Evolutionary conservation across 805 yeast genomes (phyloP), one percentile per base, ranked within the genome.

Genomic region (Metschnikowia sp.): DNA sequence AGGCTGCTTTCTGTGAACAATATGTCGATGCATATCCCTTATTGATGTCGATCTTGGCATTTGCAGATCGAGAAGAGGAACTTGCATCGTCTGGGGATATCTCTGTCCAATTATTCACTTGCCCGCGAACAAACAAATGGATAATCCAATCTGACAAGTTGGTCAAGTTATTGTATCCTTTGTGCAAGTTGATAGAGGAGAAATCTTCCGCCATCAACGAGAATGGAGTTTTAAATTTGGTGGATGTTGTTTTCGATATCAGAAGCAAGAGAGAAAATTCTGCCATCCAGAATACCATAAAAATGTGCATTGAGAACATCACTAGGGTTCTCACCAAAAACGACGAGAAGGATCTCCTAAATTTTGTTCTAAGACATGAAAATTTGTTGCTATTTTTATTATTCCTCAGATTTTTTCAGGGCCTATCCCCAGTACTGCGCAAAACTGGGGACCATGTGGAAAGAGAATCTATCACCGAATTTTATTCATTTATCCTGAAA

Each of bases 401-500:
- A 10, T 66, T 82, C n/a, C 67, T 82, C 28, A 72, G 76, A 44
- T 60, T 70, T 13, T 84, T 81, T 59, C 86, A 84, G 56, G 81
- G 83, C 22, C 76, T 77, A 35, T 79, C 79, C 72, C 70, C 75
- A 26, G 64, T 84, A 29, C 70, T 62, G 47, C 73, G 89, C 49
- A 83, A 82, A 51, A 71, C 72, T 38, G 92, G 89, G 10, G 84
- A 82, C 8, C 92, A 86, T 65, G 87, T 84, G 30, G 78, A 78
- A 46, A 72, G 70, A 43, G 89, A 85, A 56, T 70, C 72, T 36
- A 68, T 68, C 29, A 19, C 47, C 8, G 78, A 73, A 37, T 82
- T 75, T 53, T 69, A 74, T 15, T 61, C 76, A 2, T 82, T 82
- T 54, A 68, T 77, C 42, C 77, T 76, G 46, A 72, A 74, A 44